Evolutionary conservation across 805 yeast species (phyloP).

Genomic region (Debaryomyces prosopidis): DNA sequence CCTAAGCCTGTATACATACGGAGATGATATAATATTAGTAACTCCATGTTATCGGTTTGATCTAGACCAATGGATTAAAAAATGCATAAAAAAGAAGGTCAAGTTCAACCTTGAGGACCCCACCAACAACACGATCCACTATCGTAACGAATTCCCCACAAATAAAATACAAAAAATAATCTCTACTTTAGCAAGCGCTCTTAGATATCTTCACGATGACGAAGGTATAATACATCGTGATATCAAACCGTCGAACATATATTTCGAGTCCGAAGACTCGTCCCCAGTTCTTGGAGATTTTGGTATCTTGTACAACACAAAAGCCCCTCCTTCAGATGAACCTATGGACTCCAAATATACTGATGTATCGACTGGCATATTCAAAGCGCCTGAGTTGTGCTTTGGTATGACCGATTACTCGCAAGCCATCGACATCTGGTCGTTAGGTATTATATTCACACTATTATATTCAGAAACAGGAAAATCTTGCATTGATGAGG

Average conservation of each 20-base stretch:
- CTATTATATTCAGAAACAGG: conserved; percentile 42
- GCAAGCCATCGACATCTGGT: conserved; percentile 68
- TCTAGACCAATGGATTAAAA: conserved; percentile 22
- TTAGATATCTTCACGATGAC: conserved; percentile 27
- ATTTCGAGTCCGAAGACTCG: conserved; percentile 22
- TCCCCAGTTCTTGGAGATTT: conserved; percentile 57
- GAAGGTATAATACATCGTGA: conserved; percentile 42
- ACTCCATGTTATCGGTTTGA: conserved; percentile 30
- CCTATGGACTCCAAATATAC: conserved; percentile 41
- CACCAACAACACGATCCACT: conserved; percentile 8
- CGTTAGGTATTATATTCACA: conserved; percentile 63
- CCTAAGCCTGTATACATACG: conserved; percentile 18
- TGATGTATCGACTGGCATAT: conserved; percentile 68
- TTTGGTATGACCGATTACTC: conserved; percentile 59
- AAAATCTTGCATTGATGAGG: conserved; percentile 34
- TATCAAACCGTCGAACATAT: conserved; percentile 38
- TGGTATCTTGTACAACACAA: conserved; percentile 48
- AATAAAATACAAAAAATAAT: conserved; percentile 13
- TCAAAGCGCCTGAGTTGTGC: conserved; percentile 73
- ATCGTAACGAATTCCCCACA: conserved; percentile 13
- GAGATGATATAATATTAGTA: conserved; percentile 36
- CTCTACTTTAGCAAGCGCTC: conserved; percentile 20
- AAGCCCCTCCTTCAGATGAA: conserved; percentile 32
- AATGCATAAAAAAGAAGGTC: conserved; percentile 18
- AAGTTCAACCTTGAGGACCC: conserved; percentile 27